These are phyloP conservation scores for Stachybotrys elegans DNA, from an alignment of 2,329 filamentous ascomycete genomes.

Conservation along the genomic window DNA sequence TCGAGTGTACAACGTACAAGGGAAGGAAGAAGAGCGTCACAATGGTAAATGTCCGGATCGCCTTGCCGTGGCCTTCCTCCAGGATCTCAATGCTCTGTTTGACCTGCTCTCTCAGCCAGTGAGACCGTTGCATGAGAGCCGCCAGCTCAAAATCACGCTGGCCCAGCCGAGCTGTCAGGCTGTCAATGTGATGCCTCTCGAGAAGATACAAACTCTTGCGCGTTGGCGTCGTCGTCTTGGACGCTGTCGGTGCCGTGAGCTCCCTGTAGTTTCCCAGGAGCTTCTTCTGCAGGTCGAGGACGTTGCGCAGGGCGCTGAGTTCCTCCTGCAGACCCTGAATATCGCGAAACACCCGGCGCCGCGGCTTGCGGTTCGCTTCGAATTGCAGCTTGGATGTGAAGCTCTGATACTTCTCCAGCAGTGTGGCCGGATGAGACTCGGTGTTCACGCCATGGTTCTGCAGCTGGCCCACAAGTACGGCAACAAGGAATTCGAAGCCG, in stretches of 20 bases:
- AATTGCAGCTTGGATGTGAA: background rate
- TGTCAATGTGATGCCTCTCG: background rate
- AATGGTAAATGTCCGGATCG: constrained; percentile 29
- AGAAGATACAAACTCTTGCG: background rate
- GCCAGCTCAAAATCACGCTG: background rate
- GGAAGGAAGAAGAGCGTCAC: background rate
- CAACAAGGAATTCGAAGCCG: background rate
- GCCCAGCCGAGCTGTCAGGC: background rate
- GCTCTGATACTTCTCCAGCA: background rate
- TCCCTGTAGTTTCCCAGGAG: background rate
- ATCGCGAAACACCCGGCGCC: background rate
- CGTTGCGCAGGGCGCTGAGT: background rate
- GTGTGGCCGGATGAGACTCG: background rate
- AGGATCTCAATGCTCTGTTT: constrained; percentile 13
- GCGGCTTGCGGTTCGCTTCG: background rate
- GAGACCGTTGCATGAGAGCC: background rate
- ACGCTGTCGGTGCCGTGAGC: background rate
- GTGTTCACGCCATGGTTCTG: background rate
- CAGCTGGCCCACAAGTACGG: background rate
- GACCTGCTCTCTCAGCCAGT: constrained; percentile 4
- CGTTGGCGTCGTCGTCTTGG: background rate
- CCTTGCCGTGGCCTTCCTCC: constrained; percentile 20
- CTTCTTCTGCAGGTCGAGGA: background rate
- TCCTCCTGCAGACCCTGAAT: background rate
- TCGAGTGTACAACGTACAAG: constrained; percentile 10